These are phyloP conservation scores for Podospora didyma DNA, from an alignment of 495 filamentous ascomycete genomes.

Conservation along the genomic window DNA sequence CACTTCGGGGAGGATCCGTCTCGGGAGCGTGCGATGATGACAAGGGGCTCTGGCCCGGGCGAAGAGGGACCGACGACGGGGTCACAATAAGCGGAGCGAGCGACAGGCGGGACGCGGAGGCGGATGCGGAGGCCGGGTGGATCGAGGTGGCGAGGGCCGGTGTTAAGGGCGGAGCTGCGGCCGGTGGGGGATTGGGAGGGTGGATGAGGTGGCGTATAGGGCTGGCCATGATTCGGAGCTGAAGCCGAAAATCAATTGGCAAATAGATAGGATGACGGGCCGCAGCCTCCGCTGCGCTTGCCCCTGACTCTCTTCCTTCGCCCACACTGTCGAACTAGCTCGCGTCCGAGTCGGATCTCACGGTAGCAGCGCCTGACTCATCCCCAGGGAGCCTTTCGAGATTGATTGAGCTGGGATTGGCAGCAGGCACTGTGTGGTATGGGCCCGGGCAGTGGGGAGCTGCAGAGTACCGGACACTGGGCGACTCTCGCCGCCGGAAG, in stretches of 20 bases:
- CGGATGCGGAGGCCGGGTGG: constrained; percentile 1
- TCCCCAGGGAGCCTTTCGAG: too few relatives aligned
- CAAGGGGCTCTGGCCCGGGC: constrained; percentile 3
- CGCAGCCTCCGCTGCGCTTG: too few relatives aligned
- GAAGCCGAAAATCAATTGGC: too few relatives aligned
- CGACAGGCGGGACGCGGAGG: constrained; percentile 6
- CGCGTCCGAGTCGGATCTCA: too few relatives aligned
- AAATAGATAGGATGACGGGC: too few relatives aligned
- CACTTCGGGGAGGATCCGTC: constrained; percentile 3
- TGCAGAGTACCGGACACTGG: background rate
- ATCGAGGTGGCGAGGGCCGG: background rate
- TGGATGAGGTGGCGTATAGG: constrained; percentile 25
- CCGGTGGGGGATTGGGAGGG: constrained; percentile 10
- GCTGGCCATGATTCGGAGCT: constrained; percentile 17
- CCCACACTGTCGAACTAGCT: too few relatives aligned
- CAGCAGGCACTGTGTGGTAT: too few relatives aligned
- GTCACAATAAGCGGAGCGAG: constrained; percentile 6
- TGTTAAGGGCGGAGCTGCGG: background rate
- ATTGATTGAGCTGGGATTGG: too few relatives aligned
- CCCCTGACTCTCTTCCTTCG: too few relatives aligned
- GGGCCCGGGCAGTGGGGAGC: background rate
- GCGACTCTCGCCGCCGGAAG: background rate
- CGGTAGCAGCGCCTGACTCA: too few relatives aligned
- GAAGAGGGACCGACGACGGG: background rate
- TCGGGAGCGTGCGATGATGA: background rate